Evolutionary conservation across 2,329 filamentous ascomycete species (phyloP), one percentile per base, ranked within the genome.

Genomic region (Fusarium citri): DNA sequence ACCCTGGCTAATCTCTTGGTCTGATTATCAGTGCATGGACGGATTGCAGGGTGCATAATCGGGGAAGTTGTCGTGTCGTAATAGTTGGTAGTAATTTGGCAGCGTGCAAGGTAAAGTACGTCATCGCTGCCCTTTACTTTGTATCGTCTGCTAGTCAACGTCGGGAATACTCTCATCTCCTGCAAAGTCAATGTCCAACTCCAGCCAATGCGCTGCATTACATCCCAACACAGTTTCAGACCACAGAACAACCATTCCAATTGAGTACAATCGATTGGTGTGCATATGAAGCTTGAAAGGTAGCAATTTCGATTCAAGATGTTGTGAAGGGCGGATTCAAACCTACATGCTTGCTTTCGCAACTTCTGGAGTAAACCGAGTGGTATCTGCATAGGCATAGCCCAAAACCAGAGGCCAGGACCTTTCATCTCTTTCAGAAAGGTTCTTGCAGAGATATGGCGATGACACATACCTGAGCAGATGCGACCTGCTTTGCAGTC

Each of bases 181-280:
- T 11, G 1, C 34, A 37, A 15, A 15, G 3, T 37, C 18, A 37
- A 37, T 6, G 18, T n/a, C 18, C 3, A 37, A 4, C 6, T 12
- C 12, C 18, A 37, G 6, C 10, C 18, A 6, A 7, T 12, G 10
- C 34, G 34, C 18, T n/a, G 3, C 10, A 37, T 37, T 18, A 3
- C 31, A 18, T 18, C 9, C 16, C 0, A 11, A 37, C 18, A 12
- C 10, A 3, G 7, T n/a, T 0, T 12, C 6, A 1, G 34, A 18
- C 18, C 6, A 37, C 6, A 1, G 10, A 18, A n/a, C 8, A 10
- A 18, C 34, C 34, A 6, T 8, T 18, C 9, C 8, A 18, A 34
- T 6, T 10, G 5, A 18, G 2, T 11, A 26, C 16, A 18, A 2
- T 34, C 16, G 8, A 18, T 16, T 11, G 5, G 5, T 10, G 9